phyloP scores from a whole-genome alignment of 768 basidiomycete genomes.

The Xanthoconium stramineum region DNA sequence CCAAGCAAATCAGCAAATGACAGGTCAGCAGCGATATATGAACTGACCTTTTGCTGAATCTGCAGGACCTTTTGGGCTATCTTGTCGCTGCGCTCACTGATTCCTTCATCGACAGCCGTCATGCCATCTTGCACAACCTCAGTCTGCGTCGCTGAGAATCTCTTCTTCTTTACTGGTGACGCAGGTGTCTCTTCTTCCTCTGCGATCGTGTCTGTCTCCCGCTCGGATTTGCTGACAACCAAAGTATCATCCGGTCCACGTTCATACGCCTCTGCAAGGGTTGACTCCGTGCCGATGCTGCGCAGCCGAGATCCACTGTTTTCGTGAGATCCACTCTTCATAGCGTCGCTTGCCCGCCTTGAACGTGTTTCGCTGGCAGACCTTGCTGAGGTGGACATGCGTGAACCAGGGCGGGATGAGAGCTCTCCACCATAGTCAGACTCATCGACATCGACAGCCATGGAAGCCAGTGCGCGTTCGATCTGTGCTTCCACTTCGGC shows the following conservation, averaged over 20 bases:
- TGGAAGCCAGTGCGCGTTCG: conserved; percentile 78
- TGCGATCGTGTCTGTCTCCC: conserved; percentile 51
- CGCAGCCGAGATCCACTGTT: conserved; percentile 44
- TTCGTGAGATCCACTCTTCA: conserved; percentile 36
- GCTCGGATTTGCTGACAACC: conserved; percentile 35
- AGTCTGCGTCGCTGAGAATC: conserved; percentile 70
- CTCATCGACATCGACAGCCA: conserved; percentile 74
- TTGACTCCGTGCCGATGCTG: conserved; percentile 77
- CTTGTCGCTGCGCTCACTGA: conserved; percentile 79
- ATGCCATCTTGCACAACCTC: conserved; percentile 73
- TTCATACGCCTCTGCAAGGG: conserved; percentile 67
- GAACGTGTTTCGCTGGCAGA: conserved; percentile 47
- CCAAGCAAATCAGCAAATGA: conserved; percentile 7
- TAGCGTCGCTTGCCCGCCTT: conserved; percentile 58
- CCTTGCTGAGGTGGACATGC: conserved; percentile 56
- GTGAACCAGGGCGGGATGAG: conserved; percentile 67
- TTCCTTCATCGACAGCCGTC: conserved; percentile 83
- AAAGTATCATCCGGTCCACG: conserved; percentile 40
- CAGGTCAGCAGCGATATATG: neutral
- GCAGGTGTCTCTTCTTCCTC: conserved; percentile 51
- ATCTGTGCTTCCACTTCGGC: conserved; percentile 93
- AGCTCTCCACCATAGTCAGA: conserved; percentile 60
- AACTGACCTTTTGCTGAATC: conserved; percentile 84
- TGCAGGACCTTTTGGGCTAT: conserved; percentile 85
- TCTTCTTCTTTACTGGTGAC: conserved; percentile 59